phyloP scores from a whole-genome alignment of 2,329 filamentous ascomycete species.

The Calonectria ilicicola region DNA sequence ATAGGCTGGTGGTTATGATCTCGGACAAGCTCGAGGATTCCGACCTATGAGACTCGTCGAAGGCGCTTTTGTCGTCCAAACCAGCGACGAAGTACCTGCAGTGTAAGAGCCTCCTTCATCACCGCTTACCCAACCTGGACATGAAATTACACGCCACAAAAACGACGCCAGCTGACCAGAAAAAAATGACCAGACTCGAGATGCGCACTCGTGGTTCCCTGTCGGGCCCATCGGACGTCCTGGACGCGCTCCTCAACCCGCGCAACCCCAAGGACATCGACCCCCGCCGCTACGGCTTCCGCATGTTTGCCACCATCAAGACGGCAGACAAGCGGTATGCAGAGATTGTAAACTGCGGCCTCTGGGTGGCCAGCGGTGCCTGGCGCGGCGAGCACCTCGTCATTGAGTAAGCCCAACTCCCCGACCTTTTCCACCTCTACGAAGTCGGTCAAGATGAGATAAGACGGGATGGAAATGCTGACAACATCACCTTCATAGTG shows the following conservation, averaged over 20 bases:
- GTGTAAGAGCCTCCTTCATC: conserved; percentile 45
- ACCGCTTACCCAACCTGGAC: background rate
- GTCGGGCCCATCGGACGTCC: conserved; percentile 58
- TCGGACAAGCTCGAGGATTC: conserved; percentile 55
- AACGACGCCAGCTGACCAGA: background rate
- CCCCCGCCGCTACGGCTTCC: conserved; percentile 59
- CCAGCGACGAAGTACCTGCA: conserved; percentile 59
- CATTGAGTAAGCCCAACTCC: conserved; percentile 53
- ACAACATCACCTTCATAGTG: conserved; percentile 34
- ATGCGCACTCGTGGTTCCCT: conserved; percentile 62
- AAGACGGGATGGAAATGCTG: conserved; percentile 27
- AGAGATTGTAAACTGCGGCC: conserved; percentile 61
- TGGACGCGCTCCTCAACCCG: conserved; percentile 54
- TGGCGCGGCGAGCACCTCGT: conserved; percentile 59
- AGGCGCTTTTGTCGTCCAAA: conserved; percentile 62
- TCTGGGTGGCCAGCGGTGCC: conserved; percentile 63
- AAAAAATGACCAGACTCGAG: conserved; percentile 46
- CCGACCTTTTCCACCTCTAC: background rate
- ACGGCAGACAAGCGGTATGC: conserved; percentile 62
- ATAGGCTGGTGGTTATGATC: conserved; percentile 57
- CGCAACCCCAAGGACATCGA: conserved; percentile 53
- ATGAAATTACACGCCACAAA: background rate
- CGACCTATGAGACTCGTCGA: conserved; percentile 58
- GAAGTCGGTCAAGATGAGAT: conserved; percentile 14
- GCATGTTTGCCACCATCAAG: conserved; percentile 62